phyloP scores from a whole-genome alignment of 1,284 basidiomycete genomes.

The Gymnopus androsaceus region DNA sequence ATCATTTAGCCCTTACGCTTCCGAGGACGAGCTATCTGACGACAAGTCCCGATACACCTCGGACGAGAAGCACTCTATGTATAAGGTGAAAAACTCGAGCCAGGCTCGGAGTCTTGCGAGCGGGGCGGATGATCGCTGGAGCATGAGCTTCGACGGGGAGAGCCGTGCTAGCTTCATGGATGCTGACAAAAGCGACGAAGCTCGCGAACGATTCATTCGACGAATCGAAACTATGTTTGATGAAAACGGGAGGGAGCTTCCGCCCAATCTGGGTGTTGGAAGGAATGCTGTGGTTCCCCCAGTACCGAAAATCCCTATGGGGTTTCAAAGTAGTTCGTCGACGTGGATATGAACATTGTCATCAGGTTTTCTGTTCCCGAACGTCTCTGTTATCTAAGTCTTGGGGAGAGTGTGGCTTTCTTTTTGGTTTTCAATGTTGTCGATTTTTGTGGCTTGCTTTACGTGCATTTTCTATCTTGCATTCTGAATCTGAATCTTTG shows the following conservation, averaged over 20 bases:
- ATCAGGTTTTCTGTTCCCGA: background rate
- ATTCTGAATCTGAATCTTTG: background rate
- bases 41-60: slow-evolving; percentile 14
- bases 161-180: slow-evolving; percentile 57
- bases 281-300: slow-evolving; percentile 35
- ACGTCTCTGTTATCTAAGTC: background rate
- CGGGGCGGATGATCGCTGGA: slow-evolving; percentile 14
- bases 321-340: slow-evolving; percentile 6
- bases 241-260: slow-evolving; percentile 34
- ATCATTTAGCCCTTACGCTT: background rate
- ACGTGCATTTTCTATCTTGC: background rate
- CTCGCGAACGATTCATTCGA: slow-evolving; percentile 49
- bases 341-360: background rate
- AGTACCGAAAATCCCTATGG: slow-evolving; percentile 44
- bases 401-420: background rate
- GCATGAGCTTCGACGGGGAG: background rate
- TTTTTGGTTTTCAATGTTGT: background rate
- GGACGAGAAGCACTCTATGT: slow-evolving; percentile 9
- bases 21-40: slow-evolving; percentile 8
- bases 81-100: slow-evolving; percentile 5
- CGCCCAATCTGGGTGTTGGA: slow-evolving; percentile 14
- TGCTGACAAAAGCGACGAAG: slow-evolving; percentile 49
- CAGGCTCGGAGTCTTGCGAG: background rate
- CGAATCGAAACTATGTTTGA: slow-evolving; percentile 56
- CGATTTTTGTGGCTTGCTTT: background rate